Base-by-base conservation (phyloP, 805 yeast genomes). In the Suhomyces faveliae region DNA sequence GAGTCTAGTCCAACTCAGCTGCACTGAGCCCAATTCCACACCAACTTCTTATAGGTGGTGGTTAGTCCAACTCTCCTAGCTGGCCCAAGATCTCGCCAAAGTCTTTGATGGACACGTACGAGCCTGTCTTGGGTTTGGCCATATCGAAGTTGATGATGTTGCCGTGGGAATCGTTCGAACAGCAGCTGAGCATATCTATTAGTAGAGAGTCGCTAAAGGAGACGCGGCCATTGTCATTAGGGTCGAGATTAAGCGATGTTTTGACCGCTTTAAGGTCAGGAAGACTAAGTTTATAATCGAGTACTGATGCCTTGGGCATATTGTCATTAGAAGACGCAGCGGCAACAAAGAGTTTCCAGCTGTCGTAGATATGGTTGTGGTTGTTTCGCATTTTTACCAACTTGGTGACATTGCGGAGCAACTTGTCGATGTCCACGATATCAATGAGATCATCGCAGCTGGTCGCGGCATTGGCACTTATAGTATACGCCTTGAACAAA, bases 151-250 rank as follows among this genome's bases (percentile, higher is more conserved):
- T 69, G 19, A 61, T 50, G 4, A 64, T 29, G 5, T 58, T 54
- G 1, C 73, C 76, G 8, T 57, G 53, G 1, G 61, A 48, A 35
- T 60, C 66, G 9, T 63, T 57, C 5, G 62, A 42, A 35, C 69
- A 58, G 29, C 74, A 67, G 35, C 75, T 64, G 9, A 73, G 54
- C 78, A 73, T 73, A 46, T 73, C 77, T 5, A 73, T 73, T 29
- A 73, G 57, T 5, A 70, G 53, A 6, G 63, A 43, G 44, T 71
- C 76, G 12, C 62, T 52, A 17, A 71, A 52, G 2, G 51, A 25
- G 15, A 43, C 40, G 13, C 40, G 19, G 9, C 35, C 48, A 7
- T 49, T 47, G 13, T 50, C 43, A 24, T 48, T 51, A 19, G 56
- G 59, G 25, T 68, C 75, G n/a, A 71, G 53, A 17, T 58, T 60